phyloP scores from a whole-genome alignment of 768 basidiomycete species.

The Flagelloscypha sp. region DNA sequence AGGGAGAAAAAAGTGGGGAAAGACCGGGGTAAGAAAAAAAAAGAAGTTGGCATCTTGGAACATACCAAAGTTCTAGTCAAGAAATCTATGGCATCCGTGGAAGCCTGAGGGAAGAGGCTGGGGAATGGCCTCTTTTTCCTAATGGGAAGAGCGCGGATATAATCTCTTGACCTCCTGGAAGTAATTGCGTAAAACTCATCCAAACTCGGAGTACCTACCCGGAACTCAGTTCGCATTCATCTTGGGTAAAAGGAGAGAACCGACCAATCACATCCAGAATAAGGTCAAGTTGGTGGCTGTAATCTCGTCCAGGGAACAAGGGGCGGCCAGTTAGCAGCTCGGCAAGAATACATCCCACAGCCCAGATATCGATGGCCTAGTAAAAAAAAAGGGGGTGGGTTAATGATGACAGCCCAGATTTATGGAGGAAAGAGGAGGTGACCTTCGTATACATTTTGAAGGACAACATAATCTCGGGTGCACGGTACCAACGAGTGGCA shows the following conservation, averaged over 20 bases:
- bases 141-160: slow-evolving; percentile 81
- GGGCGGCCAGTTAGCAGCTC: slow-evolving; percentile 77
- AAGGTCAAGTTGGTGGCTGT: slow-evolving; percentile 80
- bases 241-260: slow-evolving; percentile 6
- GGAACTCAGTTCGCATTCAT: background rate
- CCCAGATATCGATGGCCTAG: slow-evolving; percentile 68
- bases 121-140: slow-evolving; percentile 66
- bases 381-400: slow-evolving; percentile 6
- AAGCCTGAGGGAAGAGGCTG: slow-evolving; percentile 71
- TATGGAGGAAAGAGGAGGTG: slow-evolving; percentile 8
- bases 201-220: slow-evolving; percentile 67
- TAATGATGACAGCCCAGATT: slow-evolving; percentile 5
- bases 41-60: slow-evolving; percentile 1
- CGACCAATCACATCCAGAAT: slow-evolving; percentile 81
- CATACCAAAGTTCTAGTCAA: slow-evolving; percentile 60
- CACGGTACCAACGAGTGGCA: slow-evolving; percentile 89
- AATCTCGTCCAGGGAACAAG: slow-evolving; percentile 82
- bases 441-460: slow-evolving; percentile 86
- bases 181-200: slow-evolving; percentile 92
- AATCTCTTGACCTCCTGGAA: slow-evolving; percentile 75
- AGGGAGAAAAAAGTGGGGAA: slow-evolving; percentile 1
- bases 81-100: slow-evolving; percentile 64
- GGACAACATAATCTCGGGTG: slow-evolving; percentile 90
- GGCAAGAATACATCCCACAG: slow-evolving; percentile 68
- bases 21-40: slow-evolving; percentile 16